Conservation (phyloP, 306 rosid genomes). For the Lathyrus tuberosus region DNA sequence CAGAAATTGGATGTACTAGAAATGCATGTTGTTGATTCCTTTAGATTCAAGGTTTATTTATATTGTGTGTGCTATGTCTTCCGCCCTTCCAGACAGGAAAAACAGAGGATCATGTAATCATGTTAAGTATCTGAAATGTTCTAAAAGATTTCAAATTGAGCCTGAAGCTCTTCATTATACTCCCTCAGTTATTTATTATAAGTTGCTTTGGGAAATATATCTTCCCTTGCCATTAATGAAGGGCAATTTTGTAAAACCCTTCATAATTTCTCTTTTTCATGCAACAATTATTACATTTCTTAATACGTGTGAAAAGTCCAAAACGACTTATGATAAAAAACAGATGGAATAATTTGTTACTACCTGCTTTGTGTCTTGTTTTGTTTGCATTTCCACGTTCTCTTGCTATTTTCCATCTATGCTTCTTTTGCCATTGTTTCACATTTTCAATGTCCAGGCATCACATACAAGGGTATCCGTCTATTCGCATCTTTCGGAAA, state of each 20-base stretch:
- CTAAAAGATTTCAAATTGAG: constrained; percentile 18
- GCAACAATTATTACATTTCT: too few species aligned
- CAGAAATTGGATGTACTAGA: constrained; percentile 13
- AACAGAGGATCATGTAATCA: not conserved
- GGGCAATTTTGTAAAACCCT: too few species aligned
- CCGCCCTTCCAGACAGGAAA: not conserved
- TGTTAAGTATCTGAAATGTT: constrained; percentile 15
- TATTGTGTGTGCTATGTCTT: constrained; percentile 21
- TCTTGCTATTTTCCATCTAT: constrained; percentile 35
- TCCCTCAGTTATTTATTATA: too few species aligned
- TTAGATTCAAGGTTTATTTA: constrained; percentile 20
- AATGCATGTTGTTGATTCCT: not conserved
- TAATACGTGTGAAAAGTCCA: too few species aligned
- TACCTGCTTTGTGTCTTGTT: constrained; percentile 20
- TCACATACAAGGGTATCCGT: constrained; percentile 98
- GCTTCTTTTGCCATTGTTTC: constrained; percentile 26
- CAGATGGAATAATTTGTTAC: not conserved
- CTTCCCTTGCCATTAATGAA: too few species aligned
- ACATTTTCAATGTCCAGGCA: constrained; percentile 61
- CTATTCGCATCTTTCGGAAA: constrained; percentile 93
- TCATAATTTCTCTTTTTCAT: too few species aligned
- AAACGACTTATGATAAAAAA: too few species aligned
- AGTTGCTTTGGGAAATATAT: too few species aligned
- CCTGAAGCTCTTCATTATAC: constrained; percentile 28
- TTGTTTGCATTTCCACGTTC: constrained; percentile 16